phyloP scores from a whole-genome alignment of 352 stramenopile species.

The Elongisporangium undulatum region DNA sequence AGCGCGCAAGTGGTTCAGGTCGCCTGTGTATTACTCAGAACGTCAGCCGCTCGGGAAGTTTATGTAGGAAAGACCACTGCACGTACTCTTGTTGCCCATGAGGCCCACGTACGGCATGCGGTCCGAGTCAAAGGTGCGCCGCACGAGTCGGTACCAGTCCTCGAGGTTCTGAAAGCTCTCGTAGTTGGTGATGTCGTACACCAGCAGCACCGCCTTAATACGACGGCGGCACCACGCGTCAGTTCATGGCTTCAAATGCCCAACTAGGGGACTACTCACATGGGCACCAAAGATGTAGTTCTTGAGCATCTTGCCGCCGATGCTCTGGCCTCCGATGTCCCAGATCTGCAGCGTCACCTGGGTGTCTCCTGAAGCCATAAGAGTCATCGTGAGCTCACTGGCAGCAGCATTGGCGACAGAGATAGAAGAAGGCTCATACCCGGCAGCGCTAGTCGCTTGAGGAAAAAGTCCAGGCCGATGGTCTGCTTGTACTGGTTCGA shows the following conservation, averaged over 20 bases:
- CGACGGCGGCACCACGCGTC: neutral
- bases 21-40: conserved; percentile 28
- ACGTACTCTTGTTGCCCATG: conserved; percentile 90
- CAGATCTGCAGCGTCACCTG: conserved; percentile 93
- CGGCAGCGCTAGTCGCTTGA: conserved; percentile 90
- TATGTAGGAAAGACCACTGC: neutral
- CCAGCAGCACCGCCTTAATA: conserved; percentile 88
- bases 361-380: conserved; percentile 52
- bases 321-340: conserved; percentile 93
- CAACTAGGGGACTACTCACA: conserved; percentile 16
- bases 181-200: conserved; percentile 96
- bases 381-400: neutral
- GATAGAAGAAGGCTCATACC: conserved; percentile 21
- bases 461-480: conserved; percentile 94
- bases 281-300: conserved; percentile 95
- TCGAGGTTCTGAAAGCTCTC: conserved; percentile 95
- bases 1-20: conserved; percentile 89
- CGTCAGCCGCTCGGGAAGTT: neutral
- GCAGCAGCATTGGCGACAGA: neutral
- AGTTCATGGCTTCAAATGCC: neutral
- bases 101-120: conserved; percentile 89
- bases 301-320: conserved; percentile 81
- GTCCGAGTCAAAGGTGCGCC: conserved; percentile 78
- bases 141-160: conserved; percentile 92
- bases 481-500: conserved; percentile 94